These are phyloP conservation scores for Piedraia hortae DNA, from an alignment of 2,329 filamentous ascomycete genomes.

Conservation along the genomic window DNA sequence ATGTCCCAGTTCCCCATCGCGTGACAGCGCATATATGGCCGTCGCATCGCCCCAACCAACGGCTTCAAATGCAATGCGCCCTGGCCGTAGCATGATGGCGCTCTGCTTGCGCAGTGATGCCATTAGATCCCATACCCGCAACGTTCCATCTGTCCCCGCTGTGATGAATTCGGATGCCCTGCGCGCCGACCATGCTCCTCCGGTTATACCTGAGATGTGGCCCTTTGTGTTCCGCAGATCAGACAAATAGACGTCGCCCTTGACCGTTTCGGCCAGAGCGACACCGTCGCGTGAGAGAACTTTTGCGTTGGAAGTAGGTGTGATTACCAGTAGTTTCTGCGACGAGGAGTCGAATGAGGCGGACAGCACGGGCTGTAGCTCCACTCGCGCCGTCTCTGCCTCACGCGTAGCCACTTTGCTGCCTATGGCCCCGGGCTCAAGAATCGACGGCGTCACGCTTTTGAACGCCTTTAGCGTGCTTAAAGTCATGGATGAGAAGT, in stretches of 20 bases:
- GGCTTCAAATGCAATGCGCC: no score
- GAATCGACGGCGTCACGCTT: conserved; percentile 66
- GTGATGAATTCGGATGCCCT: conserved; percentile 69
- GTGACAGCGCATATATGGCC: no score
- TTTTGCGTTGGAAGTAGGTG: conserved; percentile 71
- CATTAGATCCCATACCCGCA: conserved; percentile 87
- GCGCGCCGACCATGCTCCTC: conserved; percentile 71
- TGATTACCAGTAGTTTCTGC: conserved; percentile 57
- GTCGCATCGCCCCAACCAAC: no score
- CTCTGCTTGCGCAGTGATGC: no score
- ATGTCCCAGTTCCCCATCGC: no score
- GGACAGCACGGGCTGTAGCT: conserved; percentile 70
- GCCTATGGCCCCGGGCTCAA: no score
- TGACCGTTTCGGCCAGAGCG: conserved; percentile 62
- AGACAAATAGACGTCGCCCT: conserved; percentile 92
- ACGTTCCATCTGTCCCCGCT: conserved; percentile 77
- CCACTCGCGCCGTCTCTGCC: conserved; percentile 37
- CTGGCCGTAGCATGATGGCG: no score
- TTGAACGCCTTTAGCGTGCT: conserved; percentile 86
- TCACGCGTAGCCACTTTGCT: conserved; percentile 43
- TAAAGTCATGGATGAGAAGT: conserved; percentile 86
- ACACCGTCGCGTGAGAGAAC: conserved; percentile 77
- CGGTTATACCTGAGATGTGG: conserved; percentile 74
- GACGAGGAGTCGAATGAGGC: conserved; percentile 69
- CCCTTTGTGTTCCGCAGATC: conserved; percentile 97